Conservation (phyloP, 129 eudicot species). For the Flaveria ramosissima region DNA sequence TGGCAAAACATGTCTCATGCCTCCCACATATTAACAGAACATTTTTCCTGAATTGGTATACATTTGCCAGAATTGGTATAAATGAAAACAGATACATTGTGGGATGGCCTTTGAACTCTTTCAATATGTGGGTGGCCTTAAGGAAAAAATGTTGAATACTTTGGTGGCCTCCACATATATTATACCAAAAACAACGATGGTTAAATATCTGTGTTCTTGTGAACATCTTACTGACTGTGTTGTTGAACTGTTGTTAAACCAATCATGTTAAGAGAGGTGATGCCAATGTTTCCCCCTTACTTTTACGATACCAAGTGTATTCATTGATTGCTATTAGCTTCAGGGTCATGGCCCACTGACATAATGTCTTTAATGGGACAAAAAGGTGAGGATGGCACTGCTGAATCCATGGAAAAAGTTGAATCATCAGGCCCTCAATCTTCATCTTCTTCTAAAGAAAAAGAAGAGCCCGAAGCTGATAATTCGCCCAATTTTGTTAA, state of each 20-base stretch:
- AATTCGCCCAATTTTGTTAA: conserved; percentile 31
- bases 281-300: background rate
- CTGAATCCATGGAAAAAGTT: conserved; percentile 39
- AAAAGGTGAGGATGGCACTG: conserved; percentile 46
- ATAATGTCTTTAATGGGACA: conserved; percentile 64
- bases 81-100: background rate
- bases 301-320: conserved; percentile 12
- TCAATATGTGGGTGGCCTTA: background rate
- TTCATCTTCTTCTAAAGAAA: conserved; percentile 41
- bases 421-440: conserved; percentile 37
- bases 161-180: conserved; percentile 10
- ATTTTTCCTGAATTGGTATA: background rate
- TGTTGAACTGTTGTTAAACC: conserved; percentile 23
- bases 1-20: conserved; percentile 6
- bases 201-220: conserved; percentile 16
- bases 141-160: background rate
- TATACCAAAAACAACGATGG: background rate
- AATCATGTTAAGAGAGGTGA: background rate
- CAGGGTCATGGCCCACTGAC: conserved; percentile 64
- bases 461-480: conserved; percentile 39
- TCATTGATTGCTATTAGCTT: conserved; percentile 36
- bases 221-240: conserved; percentile 2
- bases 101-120: background rate
- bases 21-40: background rate
- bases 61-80: background rate